These are phyloP conservation scores for Anastatica hierochuntica DNA, from an alignment of 345 rosid genomes.

Conservation along the genomic window DNA sequence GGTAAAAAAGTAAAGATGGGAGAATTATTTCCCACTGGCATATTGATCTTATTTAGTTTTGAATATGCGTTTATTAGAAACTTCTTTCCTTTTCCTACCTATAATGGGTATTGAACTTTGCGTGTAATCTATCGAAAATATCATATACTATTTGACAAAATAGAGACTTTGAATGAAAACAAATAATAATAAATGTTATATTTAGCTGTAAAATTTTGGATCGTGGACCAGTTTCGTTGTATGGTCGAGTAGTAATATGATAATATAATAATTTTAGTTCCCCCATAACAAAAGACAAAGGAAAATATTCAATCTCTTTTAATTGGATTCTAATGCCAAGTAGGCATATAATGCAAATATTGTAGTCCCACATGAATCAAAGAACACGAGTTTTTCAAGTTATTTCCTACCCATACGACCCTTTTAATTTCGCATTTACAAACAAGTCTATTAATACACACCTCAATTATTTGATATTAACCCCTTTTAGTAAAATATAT, in stretches of 20 bases:
- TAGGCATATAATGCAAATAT: conserved; percentile 19
- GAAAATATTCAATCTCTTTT: neutral
- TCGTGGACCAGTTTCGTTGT: conserved; percentile 20
- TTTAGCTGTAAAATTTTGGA: conserved; percentile 18
- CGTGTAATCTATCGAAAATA: no score
- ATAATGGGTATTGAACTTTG: no score
- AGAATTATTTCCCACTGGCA: no score
- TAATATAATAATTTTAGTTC: neutral
- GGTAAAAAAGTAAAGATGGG: no score
- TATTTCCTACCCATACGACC: conserved; percentile 18
- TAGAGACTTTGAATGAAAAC: no score
- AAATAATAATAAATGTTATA: neutral
- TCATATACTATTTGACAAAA: no score
- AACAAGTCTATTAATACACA: conserved; percentile 4
- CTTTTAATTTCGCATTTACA: conserved; percentile 11
- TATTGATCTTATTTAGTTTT: no score
- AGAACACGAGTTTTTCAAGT: conserved; percentile 18
- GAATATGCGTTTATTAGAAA: no score
- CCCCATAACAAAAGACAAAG: neutral
- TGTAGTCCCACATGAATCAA: conserved; percentile 12
- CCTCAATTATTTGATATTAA: conserved; percentile 11
- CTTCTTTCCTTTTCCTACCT: no score
- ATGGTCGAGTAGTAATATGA: conserved; percentile 6
- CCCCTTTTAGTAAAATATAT: neutral
- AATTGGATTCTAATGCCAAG: conserved; percentile 21